A percentile compares a stretch with the other conserved stretches of the same genome.
Conservation (phyloP, 2,329 filamentous ascomycete species). For the Cercospora nicotianae region DNA sequence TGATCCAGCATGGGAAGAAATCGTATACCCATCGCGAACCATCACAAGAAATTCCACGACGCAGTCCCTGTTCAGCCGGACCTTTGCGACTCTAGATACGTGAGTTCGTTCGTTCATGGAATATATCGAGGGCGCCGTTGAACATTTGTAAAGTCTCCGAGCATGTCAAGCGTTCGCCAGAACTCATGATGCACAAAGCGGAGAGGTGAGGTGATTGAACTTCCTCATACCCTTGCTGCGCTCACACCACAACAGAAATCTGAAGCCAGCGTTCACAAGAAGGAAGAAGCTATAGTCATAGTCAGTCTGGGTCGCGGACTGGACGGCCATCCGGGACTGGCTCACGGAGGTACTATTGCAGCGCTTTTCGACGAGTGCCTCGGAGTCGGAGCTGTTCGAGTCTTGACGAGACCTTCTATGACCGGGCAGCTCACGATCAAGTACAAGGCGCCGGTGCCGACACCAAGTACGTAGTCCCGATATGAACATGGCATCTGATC, state of each 20-base stretch:
- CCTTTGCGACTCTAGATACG: slow-evolving; percentile 17
- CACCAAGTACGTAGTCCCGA: slow-evolving; percentile 9
- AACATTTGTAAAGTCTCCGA: neutral
- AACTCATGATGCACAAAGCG: neutral
- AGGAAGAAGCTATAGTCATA: slow-evolving; percentile 17
- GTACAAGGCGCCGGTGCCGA: slow-evolving; percentile 18
- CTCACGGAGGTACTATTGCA: slow-evolving; percentile 18
- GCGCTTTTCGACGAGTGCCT: slow-evolving; percentile 19
- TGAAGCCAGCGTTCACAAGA: neutral
- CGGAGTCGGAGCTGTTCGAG: slow-evolving; percentile 8
- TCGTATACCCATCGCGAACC: slow-evolving; percentile 12
- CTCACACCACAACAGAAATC: slow-evolving; percentile 4
- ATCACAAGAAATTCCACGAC: slow-evolving; percentile 18
- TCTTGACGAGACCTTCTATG: slow-evolving; percentile 9
- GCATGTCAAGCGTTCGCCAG: slow-evolving; percentile 16
- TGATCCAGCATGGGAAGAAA: slow-evolving; percentile 12
- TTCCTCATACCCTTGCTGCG: neutral
- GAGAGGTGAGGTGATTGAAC: neutral
- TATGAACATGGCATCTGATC: neutral
- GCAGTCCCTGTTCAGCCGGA: slow-evolving; percentile 15
- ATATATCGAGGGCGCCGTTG: neutral
- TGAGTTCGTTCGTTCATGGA: neutral
- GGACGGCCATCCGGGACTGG: slow-evolving; percentile 15
- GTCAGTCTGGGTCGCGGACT: slow-evolving; percentile 17
- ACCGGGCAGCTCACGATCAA: slow-evolving; percentile 17